phyloP scores from a whole-genome alignment of 2,329 filamentous ascomycete species.

The Helotiales sp. region DNA sequence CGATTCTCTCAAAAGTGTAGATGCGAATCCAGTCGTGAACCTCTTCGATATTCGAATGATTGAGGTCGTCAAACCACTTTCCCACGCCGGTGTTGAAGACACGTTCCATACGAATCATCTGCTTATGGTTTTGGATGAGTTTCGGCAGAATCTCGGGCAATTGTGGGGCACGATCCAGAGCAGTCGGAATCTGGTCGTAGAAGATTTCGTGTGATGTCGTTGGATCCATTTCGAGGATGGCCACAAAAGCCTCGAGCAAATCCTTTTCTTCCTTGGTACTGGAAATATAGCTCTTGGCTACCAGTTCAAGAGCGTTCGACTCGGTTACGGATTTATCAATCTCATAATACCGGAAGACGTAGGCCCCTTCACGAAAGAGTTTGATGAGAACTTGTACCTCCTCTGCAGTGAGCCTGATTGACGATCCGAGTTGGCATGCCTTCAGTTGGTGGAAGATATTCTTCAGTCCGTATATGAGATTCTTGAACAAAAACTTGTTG shows the following conservation, averaged over 20 bases:
- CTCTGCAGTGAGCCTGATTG: constrained; percentile 91
- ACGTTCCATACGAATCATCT: too few species aligned
- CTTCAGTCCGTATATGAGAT: constrained; percentile 92
- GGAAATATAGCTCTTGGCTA: constrained; percentile 93
- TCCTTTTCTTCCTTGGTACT: constrained; percentile 98
- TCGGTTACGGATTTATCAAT: constrained; percentile 79
- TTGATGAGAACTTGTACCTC: constrained; percentile 97
- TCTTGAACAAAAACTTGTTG: constrained; percentile 98
- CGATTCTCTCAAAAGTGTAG: too few species aligned
- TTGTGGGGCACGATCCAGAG: constrained; percentile 91
- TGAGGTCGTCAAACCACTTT: too few species aligned
- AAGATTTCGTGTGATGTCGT: constrained; percentile 99
- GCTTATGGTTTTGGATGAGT: constrained; percentile 97
- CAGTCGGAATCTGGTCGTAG: constrained; percentile 92
- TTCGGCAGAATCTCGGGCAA: constrained; percentile 97
- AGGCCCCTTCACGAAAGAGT: constrained; percentile 93
- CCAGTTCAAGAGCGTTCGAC: constrained; percentile 81
- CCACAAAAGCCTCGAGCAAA: constrained; percentile 94
- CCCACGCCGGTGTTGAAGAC: too few species aligned
- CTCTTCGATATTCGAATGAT: too few species aligned
- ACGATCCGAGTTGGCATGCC: constrained; percentile 77
- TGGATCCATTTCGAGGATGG: constrained; percentile 97
- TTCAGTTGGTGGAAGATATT: constrained; percentile 96
- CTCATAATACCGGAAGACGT: constrained; percentile 96
- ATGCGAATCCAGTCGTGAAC: too few species aligned